Conservation (phyloP, 1,284 basidiomycete species). For the Sphaerobolus stellatus region DNA sequence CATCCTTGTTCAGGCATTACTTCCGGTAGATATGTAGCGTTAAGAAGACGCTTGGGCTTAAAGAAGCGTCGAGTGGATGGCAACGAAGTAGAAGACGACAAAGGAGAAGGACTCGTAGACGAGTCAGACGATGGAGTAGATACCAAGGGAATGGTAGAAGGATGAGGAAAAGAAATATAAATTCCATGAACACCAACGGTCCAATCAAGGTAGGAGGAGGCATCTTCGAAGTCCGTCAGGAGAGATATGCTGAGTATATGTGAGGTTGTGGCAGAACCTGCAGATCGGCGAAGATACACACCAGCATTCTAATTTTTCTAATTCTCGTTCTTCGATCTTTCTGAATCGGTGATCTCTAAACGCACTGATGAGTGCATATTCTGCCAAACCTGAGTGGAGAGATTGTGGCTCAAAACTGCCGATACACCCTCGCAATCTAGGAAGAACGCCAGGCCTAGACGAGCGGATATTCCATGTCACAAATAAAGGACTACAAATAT, state of each 20-base stretch:
- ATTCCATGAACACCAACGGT: constrained; percentile 90
- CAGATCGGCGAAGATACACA: constrained; percentile 40
- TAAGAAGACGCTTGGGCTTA: constrained; percentile 54
- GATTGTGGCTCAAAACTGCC: constrained; percentile 86
- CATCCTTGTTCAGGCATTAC: constrained; percentile 92
- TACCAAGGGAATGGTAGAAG: constrained; percentile 49
- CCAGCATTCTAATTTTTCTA: constrained; percentile 83
- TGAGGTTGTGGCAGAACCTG: constrained; percentile 1
- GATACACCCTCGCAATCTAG: constrained; percentile 88
- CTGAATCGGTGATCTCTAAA: constrained; percentile 71
- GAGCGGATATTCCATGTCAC: constrained; percentile 91
- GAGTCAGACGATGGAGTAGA: constrained; percentile 51
- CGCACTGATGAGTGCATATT: constrained; percentile 89
- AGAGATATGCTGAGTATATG: constrained; percentile 71
- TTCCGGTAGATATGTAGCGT: constrained; percentile 94
- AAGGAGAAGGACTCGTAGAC: constrained; percentile 54
- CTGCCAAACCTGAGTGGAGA: constrained; percentile 74
- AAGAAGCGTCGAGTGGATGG: constrained; percentile 42
- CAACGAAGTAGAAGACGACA: constrained; percentile 61
- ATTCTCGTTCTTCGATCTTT: constrained; percentile 73
- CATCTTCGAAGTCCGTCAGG: constrained; percentile 90
- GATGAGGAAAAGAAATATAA: constrained; percentile 83
- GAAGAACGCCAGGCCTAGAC: constrained; percentile 55
- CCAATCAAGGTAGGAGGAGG: constrained; percentile 88
- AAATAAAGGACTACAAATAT: constrained; percentile 77